Evolutionary conservation across 1,284 basidiomycete genomes (phyloP), one percentile per base, ranked within the genome.

Genomic region (Xerocomus minutiporus): DNA sequence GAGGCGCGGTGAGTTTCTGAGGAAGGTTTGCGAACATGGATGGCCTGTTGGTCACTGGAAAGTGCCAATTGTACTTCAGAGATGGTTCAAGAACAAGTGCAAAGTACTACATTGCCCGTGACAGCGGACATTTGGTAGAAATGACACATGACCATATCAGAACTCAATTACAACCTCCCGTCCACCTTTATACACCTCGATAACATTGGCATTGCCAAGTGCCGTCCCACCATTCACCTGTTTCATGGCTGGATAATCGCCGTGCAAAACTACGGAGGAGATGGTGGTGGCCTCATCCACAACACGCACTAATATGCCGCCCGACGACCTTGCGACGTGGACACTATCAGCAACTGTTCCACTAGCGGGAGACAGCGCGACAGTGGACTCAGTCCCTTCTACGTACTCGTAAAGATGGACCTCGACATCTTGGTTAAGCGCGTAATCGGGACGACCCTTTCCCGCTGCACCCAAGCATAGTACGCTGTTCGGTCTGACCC

Each of bases 1-100:
- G 84, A n/a, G 88, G 86, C 15, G 85, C 81, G 15, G 81, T 79
- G 48, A 91, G 75, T 59, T 78, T 82, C 62, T 84, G 83, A 12
- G 86, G 86, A 51, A 90, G 71, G 58, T 77, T 86, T 13, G 83
- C 68, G 58, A 84, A 82, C 82, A 84, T 83, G 44, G 53, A 41
- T 23, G 29, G 25, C 25, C 8, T 15, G 38, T 23, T 4, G 48
- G 32, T 13, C 20, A 23, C 36, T 39, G 17, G 47, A 29, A 31
- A 23, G 29, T 20, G 42, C 28, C 17, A 31, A 13, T 9, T 31
- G 17, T 52, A 20, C 28, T 25, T 11, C 7, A 15, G 34, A n/a
- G 34, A 35, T 35, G 15, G 34, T 35, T 8, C 34, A 35, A n/a
- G 34, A 35, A 35, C 34, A 35, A 35, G 32, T 34, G 9, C 28